These are phyloP conservation scores for Trichophaea hybrida DNA, from an alignment of 2,329 filamentous ascomycete species.

Conservation along the genomic window DNA sequence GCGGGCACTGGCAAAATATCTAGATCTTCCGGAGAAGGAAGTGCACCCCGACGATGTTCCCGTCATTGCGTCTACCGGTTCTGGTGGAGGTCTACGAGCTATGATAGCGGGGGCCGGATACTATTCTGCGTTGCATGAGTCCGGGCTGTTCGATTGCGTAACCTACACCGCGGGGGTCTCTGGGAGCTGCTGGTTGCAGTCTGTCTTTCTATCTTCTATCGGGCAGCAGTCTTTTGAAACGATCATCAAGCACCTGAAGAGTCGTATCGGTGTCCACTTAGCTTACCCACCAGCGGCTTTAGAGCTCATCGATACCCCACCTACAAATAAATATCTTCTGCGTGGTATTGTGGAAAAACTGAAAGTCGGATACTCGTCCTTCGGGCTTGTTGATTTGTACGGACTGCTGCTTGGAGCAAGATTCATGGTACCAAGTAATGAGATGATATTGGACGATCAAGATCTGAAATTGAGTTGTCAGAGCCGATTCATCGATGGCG, in stretches of 20 bases:
- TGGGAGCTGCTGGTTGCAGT: constrained; percentile 89
- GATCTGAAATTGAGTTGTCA: constrained; percentile 92
- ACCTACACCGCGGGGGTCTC: constrained; percentile 94
- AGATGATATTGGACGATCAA: constrained; percentile 56
- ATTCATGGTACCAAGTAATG: constrained; percentile 72
- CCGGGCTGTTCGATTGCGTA: constrained; percentile 80
- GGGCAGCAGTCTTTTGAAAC: constrained; percentile 50
- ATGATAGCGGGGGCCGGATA: constrained; percentile 84
- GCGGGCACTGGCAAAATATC: constrained; percentile 65
- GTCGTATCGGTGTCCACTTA: constrained; percentile 72
- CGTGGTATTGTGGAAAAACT: constrained; percentile 83
- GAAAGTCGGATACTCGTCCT: constrained; percentile 61
- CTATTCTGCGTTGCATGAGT: constrained; percentile 66
- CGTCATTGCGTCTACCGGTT: constrained; percentile 84
- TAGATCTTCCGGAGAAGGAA: constrained; percentile 60
- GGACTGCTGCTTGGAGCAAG: constrained; percentile 72
- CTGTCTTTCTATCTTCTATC: constrained; percentile 71
- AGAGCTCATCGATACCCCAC: constrained; percentile 65
- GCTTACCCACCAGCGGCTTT: constrained; percentile 81
- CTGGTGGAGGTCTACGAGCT: constrained; percentile 77
- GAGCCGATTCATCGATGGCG: constrained; percentile 56
- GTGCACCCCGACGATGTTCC: constrained; percentile 91
- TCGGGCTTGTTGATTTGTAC: constrained; percentile 88
- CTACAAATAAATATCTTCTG: constrained; percentile 83
- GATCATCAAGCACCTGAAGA: constrained; percentile 73